Evolutionary conservation across 768 basidiomycete genomes (phyloP), one percentile per base, ranked within the genome.

Genomic region (Cyathus striatus): DNA sequence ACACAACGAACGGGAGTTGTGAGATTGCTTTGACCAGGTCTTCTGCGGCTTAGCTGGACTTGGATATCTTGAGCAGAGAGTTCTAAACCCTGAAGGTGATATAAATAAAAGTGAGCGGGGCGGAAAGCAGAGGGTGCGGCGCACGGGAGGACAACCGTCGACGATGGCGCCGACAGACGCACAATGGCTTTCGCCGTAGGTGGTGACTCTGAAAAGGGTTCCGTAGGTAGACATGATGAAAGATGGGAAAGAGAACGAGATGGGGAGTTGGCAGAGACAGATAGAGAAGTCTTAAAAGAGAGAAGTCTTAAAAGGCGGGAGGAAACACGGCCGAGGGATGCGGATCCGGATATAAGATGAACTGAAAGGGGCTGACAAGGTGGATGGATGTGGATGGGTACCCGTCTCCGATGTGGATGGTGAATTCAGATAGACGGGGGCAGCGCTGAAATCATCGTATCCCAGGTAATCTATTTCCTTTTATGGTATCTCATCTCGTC

Each of bases 181-280:
- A 60, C 96, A 97, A 62, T 99, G 96, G 49, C 89, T 92, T 71
- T 99, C 96, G 46, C 96, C 96, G 59, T 89, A 99, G 50, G 96
- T 99, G 41, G 94, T 94, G 21, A 99, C 96, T 37, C 91, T 79
- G 71, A 90, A 99, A 27, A 90, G 71, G 20, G 74, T 79, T 18
- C 96, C 96, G 65, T 87, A 99, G 42, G 93, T 89, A 18, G 92
- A 95, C 96, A 99, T 97, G 46, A 23, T 51, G 37, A 40, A 39
- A 24, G n/a, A n/a, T 30, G 27, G 27, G 27, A 30, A 9, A 30
- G 9, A 30, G 9, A 30, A n/a, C 9, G 27, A 30, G 27, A 30
- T 30, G 27, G 27, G 9, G 27, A n/a, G n/a, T 30, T 9, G 27
- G 27, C n/a, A 30, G n/a, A 30, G 27, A 40, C 12, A 22, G 7